Conservation (phyloP, 2,329 filamentous ascomycete genomes). For the Diplodia seriata region DNA sequence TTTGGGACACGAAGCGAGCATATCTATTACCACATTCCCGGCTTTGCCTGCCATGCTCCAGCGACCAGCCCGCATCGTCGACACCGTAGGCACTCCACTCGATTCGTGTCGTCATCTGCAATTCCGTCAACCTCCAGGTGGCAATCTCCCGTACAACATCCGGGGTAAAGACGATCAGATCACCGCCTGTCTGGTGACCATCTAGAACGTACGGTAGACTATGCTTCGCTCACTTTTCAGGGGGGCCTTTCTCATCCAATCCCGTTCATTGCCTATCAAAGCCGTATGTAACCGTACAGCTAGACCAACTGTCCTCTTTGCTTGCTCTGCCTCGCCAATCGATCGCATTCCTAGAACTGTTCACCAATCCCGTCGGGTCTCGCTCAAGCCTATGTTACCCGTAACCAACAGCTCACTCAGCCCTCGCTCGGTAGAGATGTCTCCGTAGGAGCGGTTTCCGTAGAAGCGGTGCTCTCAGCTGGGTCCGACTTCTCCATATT, state of each 20-base stretch:
- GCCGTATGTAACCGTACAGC: conserved; percentile 15
- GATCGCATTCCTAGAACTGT: background rate
- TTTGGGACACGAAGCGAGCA: background rate
- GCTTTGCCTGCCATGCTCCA: conserved; percentile 7
- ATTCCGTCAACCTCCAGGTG: conserved; percentile 6
- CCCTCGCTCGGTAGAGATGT: background rate
- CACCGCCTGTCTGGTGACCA: conserved; percentile 13
- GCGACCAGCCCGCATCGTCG: background rate
- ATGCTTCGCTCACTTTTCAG: background rate
- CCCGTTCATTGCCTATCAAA: conserved; percentile 3
- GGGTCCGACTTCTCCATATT: background rate
- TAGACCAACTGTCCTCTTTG: background rate
- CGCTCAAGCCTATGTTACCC: background rate
- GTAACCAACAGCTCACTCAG: background rate
- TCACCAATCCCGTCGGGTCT: background rate
- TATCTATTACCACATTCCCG: background rate
- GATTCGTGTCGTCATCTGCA: conserved; percentile 18
- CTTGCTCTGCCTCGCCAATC: background rate
- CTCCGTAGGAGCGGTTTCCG: background rate
- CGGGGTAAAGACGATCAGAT: conserved; percentile 26
- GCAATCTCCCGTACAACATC: conserved; percentile 24
- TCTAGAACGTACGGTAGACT: conserved; percentile 5
- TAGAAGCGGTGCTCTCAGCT: background rate
- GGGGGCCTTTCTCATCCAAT: background rate
- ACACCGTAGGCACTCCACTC: conserved; percentile 10